phyloP scores from a whole-genome alignment of 352 stramenopile genomes.

The Phytopythium sindhum region DNA sequence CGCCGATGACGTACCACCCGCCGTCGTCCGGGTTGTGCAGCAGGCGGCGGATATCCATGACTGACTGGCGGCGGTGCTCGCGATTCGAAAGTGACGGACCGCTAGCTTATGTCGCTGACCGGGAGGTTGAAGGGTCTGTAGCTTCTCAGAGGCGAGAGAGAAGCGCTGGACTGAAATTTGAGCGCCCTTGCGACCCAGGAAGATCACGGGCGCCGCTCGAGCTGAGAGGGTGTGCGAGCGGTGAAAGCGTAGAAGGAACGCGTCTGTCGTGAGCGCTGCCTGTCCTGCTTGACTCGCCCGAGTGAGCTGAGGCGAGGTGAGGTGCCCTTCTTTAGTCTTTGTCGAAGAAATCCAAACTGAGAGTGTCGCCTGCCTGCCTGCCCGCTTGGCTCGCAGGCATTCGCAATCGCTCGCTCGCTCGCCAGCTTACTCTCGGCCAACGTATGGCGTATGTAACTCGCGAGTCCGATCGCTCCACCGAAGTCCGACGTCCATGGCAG shows the following conservation, averaged over 20 bases:
- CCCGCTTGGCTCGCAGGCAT: too few species aligned
- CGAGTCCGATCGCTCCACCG: conserved; percentile 3
- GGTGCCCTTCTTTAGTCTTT: conserved; percentile 6
- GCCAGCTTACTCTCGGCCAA: background rate
- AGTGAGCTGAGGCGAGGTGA: background rate
- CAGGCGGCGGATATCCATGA: conserved; percentile 72
- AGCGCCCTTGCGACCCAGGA: conserved; percentile 16
- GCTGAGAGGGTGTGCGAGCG: background rate
- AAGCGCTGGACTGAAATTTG: conserved; percentile 14
- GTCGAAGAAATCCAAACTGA: conserved; percentile 10
- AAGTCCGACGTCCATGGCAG: conserved; percentile 3
- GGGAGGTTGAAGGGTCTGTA: background rate
- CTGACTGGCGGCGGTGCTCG: conserved; percentile 4
- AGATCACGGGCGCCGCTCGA: conserved; percentile 13
- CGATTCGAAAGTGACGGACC: conserved; percentile 20
- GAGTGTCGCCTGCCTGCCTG: background rate
- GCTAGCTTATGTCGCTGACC: too few species aligned
- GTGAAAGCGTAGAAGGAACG: conserved; percentile 2
- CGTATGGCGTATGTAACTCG: conserved; percentile 5
- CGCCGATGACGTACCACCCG: conserved; percentile 74
- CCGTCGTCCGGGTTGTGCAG: conserved; percentile 77
- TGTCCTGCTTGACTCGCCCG: conserved; percentile 35
- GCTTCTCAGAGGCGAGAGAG: background rate
- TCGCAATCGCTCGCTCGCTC: conserved; percentile 3
- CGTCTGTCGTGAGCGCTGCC: conserved; percentile 27